Evolutionary conservation across 2,329 filamentous ascomycete species (phyloP), one percentile per base, ranked within the genome.

Genomic region (Basipetospora chlamydospora): DNA sequence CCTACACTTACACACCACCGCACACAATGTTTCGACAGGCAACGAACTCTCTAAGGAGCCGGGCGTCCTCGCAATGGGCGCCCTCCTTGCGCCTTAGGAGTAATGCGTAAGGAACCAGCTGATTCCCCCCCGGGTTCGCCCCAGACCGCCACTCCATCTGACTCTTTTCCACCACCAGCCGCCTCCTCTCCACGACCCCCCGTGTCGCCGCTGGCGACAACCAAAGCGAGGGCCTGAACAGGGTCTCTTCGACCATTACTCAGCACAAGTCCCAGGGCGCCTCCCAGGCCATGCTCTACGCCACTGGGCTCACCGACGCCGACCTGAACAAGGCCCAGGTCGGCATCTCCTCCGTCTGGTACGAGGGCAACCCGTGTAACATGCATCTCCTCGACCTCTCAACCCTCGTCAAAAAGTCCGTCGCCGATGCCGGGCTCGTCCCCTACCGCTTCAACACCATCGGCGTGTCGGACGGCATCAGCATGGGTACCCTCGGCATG

Each of bases 371-470:
- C 63, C 90, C 90, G 18, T 98, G 90, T 69, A 98, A 98, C 64
- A 98, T 95, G 88, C 90, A 98, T 60, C 66, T 98, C 43, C 70
- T 98, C 59, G 83, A 92, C 52, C 73, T 98, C 42, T 93, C 83
- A 54, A 69, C 80, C 56, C 64, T 79, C 44, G 80, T 94, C 45
- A 65, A 61, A 51, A 58, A 73, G 47, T 73, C 69, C 11, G 69
- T 76, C 28, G 59, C 59, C 39, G 60, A 80, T 49, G 82, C 86
- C 21, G 83, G 85, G 16, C 68, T 98, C 42, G 70, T 93, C 42
- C 85, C 86, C 44, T 93, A 92, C 69, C 87, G 95, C 58, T 98
- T 98, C 74, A 98, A 98, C 68, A 98, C 92, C 42, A 84, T 98
- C 52, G 90, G 90, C 52, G 92, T 98, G 46, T 94, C 85, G 44